Evolutionary conservation across 2,329 filamentous ascomycete genomes (phyloP), one percentile per base, ranked within the genome.

Genomic region (Fusarium illudens): DNA sequence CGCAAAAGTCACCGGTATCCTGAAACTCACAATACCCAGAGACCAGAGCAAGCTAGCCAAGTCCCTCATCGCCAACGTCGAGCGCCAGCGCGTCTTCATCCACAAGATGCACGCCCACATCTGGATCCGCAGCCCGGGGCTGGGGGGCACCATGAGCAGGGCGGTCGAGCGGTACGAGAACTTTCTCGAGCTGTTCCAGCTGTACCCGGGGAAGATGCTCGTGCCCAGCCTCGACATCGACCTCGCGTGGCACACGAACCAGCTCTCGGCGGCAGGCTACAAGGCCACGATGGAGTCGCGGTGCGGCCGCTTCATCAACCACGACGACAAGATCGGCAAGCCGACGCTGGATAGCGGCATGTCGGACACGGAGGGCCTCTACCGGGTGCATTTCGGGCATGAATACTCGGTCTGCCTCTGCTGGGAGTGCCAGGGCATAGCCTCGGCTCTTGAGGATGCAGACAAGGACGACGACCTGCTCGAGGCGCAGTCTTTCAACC

Each of bases 241-340:
- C 50, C 70, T 82, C 5, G 79, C 73, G 8, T 82, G 80, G 80
- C 79, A 82, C 56, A 82, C 80, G 4, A 80, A 81, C 60, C 80
- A 81, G 58, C 76, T 76, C 56, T 78, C 77, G 6, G 65, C 77
- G 0, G 46, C 15, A 4, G 53, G 55, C 0, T 81, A 81, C 64
- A 58, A 34, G 3, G 34, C 55, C 32, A 62, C 63, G 1, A 64
- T 65, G 46, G 58, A 66, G 48, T 33, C 52, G 9, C 55, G 57
- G 0, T 67, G 61, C 12, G 73, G 76, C 0, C 58, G 70, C 9
- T 75, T 76, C 53, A 74, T 81, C 20, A 76, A 68, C 42, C 61
- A 71, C 17, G 67, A 72, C 30, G 70, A 72, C 25, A 72, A 68
- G 57, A 62, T 72, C 4, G 58, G 39, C 1, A 67, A 65, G 42